Base-by-base conservation (phyloP, 2,329 filamentous ascomycete genomes). In the Xylaria sp. region DNA sequence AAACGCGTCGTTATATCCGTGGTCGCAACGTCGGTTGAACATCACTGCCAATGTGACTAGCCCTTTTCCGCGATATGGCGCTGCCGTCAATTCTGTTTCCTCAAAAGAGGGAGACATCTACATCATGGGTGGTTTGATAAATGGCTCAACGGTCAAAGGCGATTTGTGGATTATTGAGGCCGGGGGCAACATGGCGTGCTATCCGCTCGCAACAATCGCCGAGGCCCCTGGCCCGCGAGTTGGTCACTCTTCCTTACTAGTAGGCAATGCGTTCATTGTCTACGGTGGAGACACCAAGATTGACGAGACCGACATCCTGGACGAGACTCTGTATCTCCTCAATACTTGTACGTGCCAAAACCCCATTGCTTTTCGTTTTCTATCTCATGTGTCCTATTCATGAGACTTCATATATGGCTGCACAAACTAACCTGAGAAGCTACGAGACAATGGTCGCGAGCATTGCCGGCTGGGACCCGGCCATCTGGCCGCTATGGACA, bases 241-340 rank as follows among this genome's bases (percentile, higher is more conserved):
- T 55, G 94, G 94, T 2, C 94, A 99, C 76, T 83, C 93, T 18
- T 95, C 92, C 79, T 79, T 99, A 69, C 81, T 99, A 13, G 94
- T 99, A 57, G 95, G 95, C 59, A 99, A 99, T 75, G 94, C 94
- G 0, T 99, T 97, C 73, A 99, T 99, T 67, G 94, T 99, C 10
- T 99, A 97, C 71, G 95, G 94, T 54, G 94, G 94, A 71, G 95
- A 99, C 74, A 99, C 94, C 55, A 99, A 99, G 76, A 89, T 96
- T 72, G 92, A 97, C 58, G 94, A 97, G 70, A 85, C 86, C 37
- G 94, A 99, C 74, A 82, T 90, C 53, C 79, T 99, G 59, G 94
- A 99, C 70, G 93, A 99, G 76, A 97, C 94, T 0, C 79, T 99
- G 10, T 99, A 99, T 75, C 83, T 99, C 54, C 81, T 99, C 55